These are phyloP conservation scores for Claviceps sp. DNA, from an alignment of 2,329 filamentous ascomycete species.

Conservation along the genomic window DNA sequence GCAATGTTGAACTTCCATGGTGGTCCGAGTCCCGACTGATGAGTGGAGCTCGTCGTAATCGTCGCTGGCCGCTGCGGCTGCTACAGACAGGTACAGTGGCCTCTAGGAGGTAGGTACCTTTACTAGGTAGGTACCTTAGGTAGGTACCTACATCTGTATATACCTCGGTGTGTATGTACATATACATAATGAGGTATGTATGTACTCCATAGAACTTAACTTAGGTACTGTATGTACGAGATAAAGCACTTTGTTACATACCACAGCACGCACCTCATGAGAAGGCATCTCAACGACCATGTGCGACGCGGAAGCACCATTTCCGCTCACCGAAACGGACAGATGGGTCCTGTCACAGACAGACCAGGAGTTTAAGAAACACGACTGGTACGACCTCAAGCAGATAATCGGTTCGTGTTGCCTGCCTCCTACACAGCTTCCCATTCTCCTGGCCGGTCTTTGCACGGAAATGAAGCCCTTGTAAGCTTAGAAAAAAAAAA, in stretches of 20 bases:
- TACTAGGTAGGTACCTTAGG: no score
- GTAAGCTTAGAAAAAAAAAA: no score
- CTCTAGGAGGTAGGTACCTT: no score
- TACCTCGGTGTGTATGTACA: no score
- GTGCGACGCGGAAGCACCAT: slow-evolving; percentile 35
- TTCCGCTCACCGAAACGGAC: slow-evolving; percentile 46
- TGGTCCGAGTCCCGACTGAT: no score
- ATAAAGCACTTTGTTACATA: not conserved
- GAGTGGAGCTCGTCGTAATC: no score
- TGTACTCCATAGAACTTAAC: not conserved
- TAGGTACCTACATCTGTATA: no score
- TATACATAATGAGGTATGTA: not conserved
- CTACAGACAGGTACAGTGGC: no score
- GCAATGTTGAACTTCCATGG: no score
- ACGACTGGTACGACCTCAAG: slow-evolving; percentile 63
- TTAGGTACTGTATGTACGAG: not conserved
- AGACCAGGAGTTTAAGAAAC: slow-evolving; percentile 56
- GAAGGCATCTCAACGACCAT: slow-evolving; percentile 16
- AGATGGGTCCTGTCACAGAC: slow-evolving; percentile 45
- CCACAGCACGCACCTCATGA: not conserved
- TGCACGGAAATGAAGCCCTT: not conserved
- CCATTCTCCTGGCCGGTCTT: not conserved
- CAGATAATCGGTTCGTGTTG: slow-evolving; percentile 45
- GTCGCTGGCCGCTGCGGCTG: no score
- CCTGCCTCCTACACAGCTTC: not conserved